Evolutionary conservation across 768 basidiomycete genomes (phyloP).

Genomic region (Lentinula aciculospora): DNA sequence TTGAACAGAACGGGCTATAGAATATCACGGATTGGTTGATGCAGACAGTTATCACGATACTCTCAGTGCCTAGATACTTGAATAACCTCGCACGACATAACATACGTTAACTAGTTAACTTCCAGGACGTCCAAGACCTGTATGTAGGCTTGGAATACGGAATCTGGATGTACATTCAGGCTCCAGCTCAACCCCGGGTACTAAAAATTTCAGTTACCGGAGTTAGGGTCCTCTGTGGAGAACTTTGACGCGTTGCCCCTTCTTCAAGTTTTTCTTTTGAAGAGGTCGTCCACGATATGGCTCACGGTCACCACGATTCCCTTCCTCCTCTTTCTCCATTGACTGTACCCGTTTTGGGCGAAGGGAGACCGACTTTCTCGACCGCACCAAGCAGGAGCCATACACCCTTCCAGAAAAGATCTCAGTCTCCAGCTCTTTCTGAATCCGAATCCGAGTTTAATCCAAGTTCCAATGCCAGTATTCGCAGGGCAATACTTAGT

Average conservation of each 20-base stretch:
- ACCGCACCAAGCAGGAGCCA: constrained; percentile 2
- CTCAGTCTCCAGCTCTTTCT: constrained; percentile 1
- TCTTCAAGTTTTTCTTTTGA: not conserved
- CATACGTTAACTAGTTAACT: no score
- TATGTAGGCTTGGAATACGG: not conserved
- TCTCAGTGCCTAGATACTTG: no score
- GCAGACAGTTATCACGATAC: no score
- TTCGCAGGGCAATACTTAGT: constrained; percentile 52
- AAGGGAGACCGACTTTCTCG: not conserved
- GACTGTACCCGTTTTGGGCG: constrained; percentile 2
- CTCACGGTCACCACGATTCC: not conserved
- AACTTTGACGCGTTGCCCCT: not conserved
- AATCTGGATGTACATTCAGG: no score
- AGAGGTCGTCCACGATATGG: not conserved
- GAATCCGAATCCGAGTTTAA: constrained; percentile 5
- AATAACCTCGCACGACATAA: no score
- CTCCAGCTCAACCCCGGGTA: not conserved
- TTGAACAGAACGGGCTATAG: no score
- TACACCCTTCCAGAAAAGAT: constrained; percentile 3
- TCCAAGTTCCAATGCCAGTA: constrained; percentile 3
- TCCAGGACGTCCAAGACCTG: not conserved
- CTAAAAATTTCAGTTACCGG: not conserved
- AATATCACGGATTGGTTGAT: no score
- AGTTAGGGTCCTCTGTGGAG: not conserved
- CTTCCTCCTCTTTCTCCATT: constrained; percentile 1